These are phyloP conservation scores for Aquilaria yunnanensis DNA, from an alignment of 345 rosid genomes.

Conservation along the genomic window DNA sequence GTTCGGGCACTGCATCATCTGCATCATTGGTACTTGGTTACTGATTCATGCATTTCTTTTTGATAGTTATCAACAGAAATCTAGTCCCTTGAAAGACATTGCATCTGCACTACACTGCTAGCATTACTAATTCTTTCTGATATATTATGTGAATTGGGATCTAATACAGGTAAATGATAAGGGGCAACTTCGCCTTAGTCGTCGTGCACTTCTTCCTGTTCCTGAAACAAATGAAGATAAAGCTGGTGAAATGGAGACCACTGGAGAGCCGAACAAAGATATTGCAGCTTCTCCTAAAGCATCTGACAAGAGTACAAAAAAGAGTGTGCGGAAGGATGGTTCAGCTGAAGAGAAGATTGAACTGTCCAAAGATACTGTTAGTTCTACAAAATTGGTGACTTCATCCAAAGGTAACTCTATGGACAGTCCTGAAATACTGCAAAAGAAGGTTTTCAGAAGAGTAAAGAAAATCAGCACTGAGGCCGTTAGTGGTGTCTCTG, in stretches of 20 bases:
- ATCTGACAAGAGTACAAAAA: conserved; percentile 29
- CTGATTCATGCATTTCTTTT: too few relatives aligned
- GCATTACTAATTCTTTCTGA: background rate
- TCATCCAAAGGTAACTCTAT: conserved; percentile 30
- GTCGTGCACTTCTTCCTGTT: conserved; percentile 74
- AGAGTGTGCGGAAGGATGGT: conserved; percentile 27
- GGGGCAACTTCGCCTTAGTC: conserved; percentile 96
- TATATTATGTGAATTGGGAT: conserved; percentile 2
- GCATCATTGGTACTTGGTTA: too few relatives aligned
- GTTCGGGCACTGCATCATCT: too few relatives aligned
- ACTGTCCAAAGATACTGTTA: conserved; percentile 18
- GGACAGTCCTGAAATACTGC: conserved; percentile 33
- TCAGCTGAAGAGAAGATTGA: conserved; percentile 31
- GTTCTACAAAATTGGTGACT: conserved; percentile 19
- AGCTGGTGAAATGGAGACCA: conserved; percentile 29
- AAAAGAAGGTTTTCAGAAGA: conserved; percentile 57
- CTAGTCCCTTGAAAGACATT: background rate
- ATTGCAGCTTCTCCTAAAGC: conserved; percentile 19
- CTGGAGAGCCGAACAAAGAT: conserved; percentile 21
- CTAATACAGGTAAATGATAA: conserved; percentile 72
- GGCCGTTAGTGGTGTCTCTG: conserved; percentile 23
- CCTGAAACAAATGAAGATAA: conserved; percentile 53
- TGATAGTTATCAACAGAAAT: background rate
- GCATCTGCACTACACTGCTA: too few relatives aligned
- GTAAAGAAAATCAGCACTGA: conserved; percentile 9